phyloP scores from a whole-genome alignment of 305 asterid species.

The Withania somnifera region DNA sequence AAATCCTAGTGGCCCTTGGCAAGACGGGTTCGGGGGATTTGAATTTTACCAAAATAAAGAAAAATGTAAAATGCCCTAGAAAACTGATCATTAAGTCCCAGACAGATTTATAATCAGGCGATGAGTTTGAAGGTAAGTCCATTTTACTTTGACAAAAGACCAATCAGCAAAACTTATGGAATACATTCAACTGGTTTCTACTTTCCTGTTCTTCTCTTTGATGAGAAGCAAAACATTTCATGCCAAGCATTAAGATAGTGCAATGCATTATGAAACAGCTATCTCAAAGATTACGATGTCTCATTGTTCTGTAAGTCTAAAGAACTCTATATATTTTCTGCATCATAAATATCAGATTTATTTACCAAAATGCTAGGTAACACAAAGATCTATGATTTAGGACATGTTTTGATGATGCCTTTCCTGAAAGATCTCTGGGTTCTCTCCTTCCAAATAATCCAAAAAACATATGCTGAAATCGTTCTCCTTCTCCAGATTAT shows the following conservation, averaged over 20 bases:
- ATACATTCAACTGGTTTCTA: neutral
- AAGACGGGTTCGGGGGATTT: neutral
- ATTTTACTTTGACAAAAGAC: neutral
- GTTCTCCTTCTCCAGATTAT: neutral
- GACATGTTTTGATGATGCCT: neutral
- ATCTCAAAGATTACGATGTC: neutral
- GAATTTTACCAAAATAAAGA: neutral
- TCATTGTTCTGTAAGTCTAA: neutral
- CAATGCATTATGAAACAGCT: neutral
- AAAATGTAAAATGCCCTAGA: neutral
- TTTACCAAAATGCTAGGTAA: neutral
- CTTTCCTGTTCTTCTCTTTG: neutral
- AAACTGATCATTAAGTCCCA: neutral
- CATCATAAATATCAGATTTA: neutral
- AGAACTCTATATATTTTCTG: neutral
- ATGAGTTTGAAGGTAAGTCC: neutral
- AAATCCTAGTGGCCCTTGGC: neutral
- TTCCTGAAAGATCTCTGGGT: neutral
- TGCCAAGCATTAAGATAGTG: neutral
- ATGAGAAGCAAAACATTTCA: neutral
- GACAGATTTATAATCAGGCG: neutral
- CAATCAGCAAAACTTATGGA: neutral
- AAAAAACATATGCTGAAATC: neutral
- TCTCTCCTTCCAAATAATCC: constrained; percentile 1
- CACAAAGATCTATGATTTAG: neutral